Evolutionary conservation across 805 yeast species (phyloP), one percentile per base, ranked within the genome.

Genomic region (Metschnikowia gelsemii): DNA sequence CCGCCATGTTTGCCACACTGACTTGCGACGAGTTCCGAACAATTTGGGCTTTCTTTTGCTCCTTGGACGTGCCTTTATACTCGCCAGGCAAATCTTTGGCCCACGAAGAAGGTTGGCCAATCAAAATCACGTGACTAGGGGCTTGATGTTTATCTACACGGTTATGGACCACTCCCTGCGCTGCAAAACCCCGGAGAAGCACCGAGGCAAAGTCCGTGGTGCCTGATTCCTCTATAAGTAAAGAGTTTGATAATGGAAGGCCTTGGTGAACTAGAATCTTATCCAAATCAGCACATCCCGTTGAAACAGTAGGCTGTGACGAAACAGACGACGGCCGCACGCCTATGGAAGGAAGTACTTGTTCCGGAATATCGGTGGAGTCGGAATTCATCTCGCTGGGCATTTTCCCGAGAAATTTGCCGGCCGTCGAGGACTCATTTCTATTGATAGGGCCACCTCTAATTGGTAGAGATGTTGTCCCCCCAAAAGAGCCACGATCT

Each of bases 191-290:
- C 49, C 89, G 79, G 20, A 81, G 59, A 26, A 91, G 50, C 8
- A 87, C 80, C 5, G 88, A 75, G 5, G 85, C 73, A 57, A 88
- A 91, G 56, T 91, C 97, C 0, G 98, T 91, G 5, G 91, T 82
- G 0, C 95, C 93, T 12, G 78, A 75, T 58, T 91, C 98, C 59
- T 87, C 91, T 4, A 91, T 58, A 11, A 90, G 59, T 27, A 89
- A 57, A 5, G 85, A 73, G 8, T 72, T 63, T 1, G 96, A 96
- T 9, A 87, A 51, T 1, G 98, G 98, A 12, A 90, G 59, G 1
- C 99, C 99, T 42, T 79, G 84, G 61, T 91, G 98, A 1, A 76
- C 78, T 38, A 91, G 58, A 3, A 87, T 62, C 49, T 73, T 78
- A 60, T 91, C 98, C 17, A 91, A 61, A 56, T 87, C 90, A 6